These are phyloP conservation scores for Puccinia hordei DNA, from an alignment of 1,284 basidiomycete genomes.

Conservation along the genomic window DNA sequence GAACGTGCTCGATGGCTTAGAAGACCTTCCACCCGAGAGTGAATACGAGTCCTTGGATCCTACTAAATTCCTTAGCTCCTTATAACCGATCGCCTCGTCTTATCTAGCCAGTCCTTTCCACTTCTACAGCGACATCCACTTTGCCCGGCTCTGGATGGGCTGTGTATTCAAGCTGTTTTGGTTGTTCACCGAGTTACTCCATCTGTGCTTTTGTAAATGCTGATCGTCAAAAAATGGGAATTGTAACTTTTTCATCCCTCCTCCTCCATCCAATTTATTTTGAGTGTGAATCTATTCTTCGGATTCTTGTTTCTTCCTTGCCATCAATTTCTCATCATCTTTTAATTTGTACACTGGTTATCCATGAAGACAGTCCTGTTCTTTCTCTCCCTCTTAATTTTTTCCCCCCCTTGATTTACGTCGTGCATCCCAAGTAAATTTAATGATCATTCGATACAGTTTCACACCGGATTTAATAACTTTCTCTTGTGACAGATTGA, in stretches of 20 bases:
- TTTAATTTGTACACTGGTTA: neutral
- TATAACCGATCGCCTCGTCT: neutral
- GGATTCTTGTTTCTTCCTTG: neutral
- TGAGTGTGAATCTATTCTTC: neutral
- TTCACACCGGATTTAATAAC: neutral
- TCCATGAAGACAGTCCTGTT: neutral
- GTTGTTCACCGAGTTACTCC: no score
- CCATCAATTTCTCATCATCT: neutral
- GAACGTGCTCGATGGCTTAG: conserved; percentile 78
- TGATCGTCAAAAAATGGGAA: neutral
- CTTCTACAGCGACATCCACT: neutral
- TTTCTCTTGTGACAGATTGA: no score
- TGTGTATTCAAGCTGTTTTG: no score
- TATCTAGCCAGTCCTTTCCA: neutral
- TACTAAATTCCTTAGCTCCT: conserved; percentile 11
- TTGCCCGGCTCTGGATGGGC: no score
- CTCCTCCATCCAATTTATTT: neutral
- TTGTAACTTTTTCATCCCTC: neutral
- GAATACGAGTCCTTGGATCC: conserved; percentile 71
- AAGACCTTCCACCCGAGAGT: conserved; percentile 83
- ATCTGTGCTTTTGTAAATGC: neutral
- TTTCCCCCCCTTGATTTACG: neutral
- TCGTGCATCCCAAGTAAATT: neutral
- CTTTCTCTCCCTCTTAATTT: neutral
- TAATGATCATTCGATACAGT: neutral